Evolutionary conservation across 2,329 filamentous ascomycete genomes (phyloP).

Genomic region (Cladophialophora yegresii): DNA sequence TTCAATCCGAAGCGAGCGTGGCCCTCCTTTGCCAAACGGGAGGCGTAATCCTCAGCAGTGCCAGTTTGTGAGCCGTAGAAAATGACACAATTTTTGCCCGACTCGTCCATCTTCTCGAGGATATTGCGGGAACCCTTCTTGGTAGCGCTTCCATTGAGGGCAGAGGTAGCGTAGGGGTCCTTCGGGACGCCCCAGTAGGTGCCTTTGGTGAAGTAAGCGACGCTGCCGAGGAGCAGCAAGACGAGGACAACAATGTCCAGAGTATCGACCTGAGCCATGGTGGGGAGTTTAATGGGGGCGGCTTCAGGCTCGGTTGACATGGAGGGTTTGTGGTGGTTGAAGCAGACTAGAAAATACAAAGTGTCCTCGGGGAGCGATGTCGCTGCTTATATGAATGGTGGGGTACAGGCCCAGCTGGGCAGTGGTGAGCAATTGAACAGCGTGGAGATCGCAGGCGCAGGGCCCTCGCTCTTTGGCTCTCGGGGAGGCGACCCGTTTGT

Average conservation of each 20-base stretch:
- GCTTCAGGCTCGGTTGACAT: constrained; percentile 21
- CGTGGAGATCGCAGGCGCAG: constrained; percentile 25
- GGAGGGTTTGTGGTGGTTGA: neutral
- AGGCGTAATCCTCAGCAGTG: constrained; percentile 97
- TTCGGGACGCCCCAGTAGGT: constrained; percentile 87
- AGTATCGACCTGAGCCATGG: constrained; percentile 94
- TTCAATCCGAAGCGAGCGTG: constrained; percentile 94
- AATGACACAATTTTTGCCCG: constrained; percentile 93
- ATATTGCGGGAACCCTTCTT: constrained; percentile 87
- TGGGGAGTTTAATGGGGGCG: constrained; percentile 16
- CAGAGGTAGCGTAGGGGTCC: constrained; percentile 80
- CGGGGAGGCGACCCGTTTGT: constrained; percentile 23
- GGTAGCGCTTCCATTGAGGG: constrained; percentile 67
- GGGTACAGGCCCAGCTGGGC: constrained; percentile 11
- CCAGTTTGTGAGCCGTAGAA: constrained; percentile 99
- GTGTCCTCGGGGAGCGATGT: constrained; percentile 3
- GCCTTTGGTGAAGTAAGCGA: constrained; percentile 97
- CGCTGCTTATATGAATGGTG: constrained; percentile 19
- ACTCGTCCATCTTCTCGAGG: constrained; percentile 92
- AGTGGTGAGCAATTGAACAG: constrained; percentile 19
- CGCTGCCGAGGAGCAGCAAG: constrained; percentile 77
- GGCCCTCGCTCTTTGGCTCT: constrained; percentile 3
- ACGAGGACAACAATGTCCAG: constrained; percentile 91
- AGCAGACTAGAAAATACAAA: constrained; percentile 9
- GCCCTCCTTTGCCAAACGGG: constrained; percentile 92